phyloP scores from a whole-genome alignment of 495 filamentous ascomycete species.

The Aspergillus taichungensis region DNA sequence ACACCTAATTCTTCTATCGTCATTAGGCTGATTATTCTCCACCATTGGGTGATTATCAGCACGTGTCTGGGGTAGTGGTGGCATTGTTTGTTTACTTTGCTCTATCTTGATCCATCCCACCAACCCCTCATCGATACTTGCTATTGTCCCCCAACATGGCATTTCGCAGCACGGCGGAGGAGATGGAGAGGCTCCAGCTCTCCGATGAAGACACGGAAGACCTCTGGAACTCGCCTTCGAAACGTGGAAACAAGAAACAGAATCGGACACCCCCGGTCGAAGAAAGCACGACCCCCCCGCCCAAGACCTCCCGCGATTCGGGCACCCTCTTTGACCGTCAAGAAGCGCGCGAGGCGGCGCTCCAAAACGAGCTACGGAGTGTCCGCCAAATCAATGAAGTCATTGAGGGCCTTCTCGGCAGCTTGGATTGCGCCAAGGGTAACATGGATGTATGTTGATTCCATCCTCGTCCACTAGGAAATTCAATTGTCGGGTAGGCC shows the following conservation, averaged over 20 bases:
- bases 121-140: background rate
- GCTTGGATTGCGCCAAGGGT: slow-evolving; percentile 68
- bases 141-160: slow-evolving; percentile 16
- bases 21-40: too few species aligned
- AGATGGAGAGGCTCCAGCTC: slow-evolving; percentile 44
- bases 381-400: slow-evolving; percentile 79
- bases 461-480: background rate
- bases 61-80: background rate
- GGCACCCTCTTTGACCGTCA: slow-evolving; percentile 55
- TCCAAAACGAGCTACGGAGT: slow-evolving; percentile 70
- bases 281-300: slow-evolving; percentile 32
- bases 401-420: slow-evolving; percentile 74
- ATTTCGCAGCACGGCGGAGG: slow-evolving; percentile 30
- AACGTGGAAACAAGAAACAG: slow-evolving; percentile 22
- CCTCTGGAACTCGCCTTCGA: slow-evolving; percentile 65
- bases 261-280: slow-evolving; percentile 13
- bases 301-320: slow-evolving; percentile 30
- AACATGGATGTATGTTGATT: slow-evolving; percentile 73
- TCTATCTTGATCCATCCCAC: slow-evolving; percentile 1
- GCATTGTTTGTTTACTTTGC: background rate
- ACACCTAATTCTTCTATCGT: too few species aligned
- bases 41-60: too few species aligned
- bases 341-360: slow-evolving; percentile 60
- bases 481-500: too few species aligned
- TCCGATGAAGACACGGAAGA: slow-evolving; percentile 60